Percentiles rank a stretch among this genome's conserved stretches.
phyloP scores from a whole-genome alignment of 225 moss, liverwort and hornwort genomes.

The Sphagnum tenellum region DNA sequence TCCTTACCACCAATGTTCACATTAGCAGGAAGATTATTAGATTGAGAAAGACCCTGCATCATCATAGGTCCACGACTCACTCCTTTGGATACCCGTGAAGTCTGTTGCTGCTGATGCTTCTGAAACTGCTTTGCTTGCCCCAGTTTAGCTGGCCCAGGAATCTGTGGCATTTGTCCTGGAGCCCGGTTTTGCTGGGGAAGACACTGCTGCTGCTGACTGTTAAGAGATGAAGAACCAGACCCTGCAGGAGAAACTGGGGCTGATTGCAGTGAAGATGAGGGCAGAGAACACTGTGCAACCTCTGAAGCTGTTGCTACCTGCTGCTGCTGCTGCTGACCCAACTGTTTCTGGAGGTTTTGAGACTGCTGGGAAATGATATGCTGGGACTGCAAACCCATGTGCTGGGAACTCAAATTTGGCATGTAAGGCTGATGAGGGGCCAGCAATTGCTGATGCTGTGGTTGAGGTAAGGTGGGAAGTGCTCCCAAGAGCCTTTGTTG shows the following conservation, averaged over 20 bases:
- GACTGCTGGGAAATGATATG: constrained; percentile 23
- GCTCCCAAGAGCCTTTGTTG: constrained; percentile 24
- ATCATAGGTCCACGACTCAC: constrained; percentile 14
- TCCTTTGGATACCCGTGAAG: constrained; percentile 9
- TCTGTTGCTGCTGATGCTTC: constrained; percentile 14
- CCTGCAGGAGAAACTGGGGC: constrained; percentile 19
- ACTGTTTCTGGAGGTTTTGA: constrained; percentile 15
- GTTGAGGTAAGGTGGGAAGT: no score
- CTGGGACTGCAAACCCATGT: constrained; percentile 15
- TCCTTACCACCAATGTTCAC: no score
- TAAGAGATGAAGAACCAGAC: constrained; percentile 10
- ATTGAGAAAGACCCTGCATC: constrained; percentile 17
- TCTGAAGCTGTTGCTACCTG: constrained; percentile 12
- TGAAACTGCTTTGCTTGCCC: constrained; percentile 24
- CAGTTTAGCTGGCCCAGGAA: constrained; percentile 18
- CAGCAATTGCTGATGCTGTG: neutral
- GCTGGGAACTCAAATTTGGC: constrained; percentile 25
- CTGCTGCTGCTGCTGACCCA: constrained; percentile 2
- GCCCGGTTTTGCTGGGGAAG: constrained; percentile 7
- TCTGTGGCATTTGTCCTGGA: constrained; percentile 13
- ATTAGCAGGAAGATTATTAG: constrained; percentile 6
- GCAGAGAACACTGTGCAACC: constrained; percentile 14
- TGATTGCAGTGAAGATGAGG: constrained; percentile 15
- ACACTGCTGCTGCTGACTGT: constrained; percentile 3
- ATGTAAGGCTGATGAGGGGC: constrained; percentile 14